Percentiles rank a stretch among this genome's conserved stretches.
phyloP scores from a whole-genome alignment of 257 asterid species.

The Galeopsis tetrahit region DNA sequence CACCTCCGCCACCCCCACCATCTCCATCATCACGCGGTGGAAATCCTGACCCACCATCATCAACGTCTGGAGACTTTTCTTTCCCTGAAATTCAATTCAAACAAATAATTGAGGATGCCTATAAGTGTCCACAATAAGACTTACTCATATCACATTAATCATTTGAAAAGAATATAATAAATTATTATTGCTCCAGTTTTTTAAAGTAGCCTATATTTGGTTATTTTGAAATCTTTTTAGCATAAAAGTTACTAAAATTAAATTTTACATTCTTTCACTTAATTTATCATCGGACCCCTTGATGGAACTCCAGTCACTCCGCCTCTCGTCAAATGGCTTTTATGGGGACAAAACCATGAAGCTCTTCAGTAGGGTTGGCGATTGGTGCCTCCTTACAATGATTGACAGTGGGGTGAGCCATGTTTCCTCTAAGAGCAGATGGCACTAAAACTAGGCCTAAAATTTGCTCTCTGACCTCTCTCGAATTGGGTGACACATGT shows the following conservation, averaged over 20 bases:
- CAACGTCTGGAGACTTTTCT: conserved; percentile 88
- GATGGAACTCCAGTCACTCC: too few species aligned
- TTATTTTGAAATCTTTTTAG: neutral
- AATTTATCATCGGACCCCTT: too few species aligned
- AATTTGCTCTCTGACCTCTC: too few species aligned
- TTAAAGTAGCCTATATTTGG: neutral
- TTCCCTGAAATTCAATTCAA: conserved; percentile 50
- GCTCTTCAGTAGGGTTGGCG: too few species aligned
- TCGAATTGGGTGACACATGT: too few species aligned
- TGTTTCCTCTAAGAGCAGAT: too few species aligned
- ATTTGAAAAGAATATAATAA: neutral
- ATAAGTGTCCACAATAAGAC: neutral
- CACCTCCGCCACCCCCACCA: conserved; percentile 90
- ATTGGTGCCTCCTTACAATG: too few species aligned
- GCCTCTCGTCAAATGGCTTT: too few species aligned
- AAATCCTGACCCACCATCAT: conserved; percentile 87
- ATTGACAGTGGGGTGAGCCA: too few species aligned
- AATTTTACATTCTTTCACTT: neutral
- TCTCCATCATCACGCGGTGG: conserved; percentile 90
- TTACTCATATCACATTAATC: neutral
- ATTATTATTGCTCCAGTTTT: neutral
- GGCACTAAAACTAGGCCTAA: too few species aligned
- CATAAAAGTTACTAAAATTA: neutral
- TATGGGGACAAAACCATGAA: too few species aligned
- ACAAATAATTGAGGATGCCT: neutral